Evolutionary conservation across 495 filamentous ascomycete species (phyloP), one percentile per base, ranked within the genome.

Genomic region (Geoglossum glabrum): DNA sequence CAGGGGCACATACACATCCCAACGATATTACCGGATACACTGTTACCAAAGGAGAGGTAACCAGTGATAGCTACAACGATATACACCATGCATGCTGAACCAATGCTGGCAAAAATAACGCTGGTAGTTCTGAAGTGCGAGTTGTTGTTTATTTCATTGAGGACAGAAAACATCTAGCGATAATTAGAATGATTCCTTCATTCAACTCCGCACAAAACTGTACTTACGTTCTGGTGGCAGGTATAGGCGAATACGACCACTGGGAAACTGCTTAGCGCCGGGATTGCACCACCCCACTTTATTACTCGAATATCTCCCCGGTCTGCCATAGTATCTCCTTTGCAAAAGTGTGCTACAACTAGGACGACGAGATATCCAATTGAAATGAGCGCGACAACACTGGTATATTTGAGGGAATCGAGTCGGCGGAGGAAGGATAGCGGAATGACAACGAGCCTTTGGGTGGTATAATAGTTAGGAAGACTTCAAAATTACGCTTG

Each of bases 191-290:
- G 30, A 54, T 31, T 3, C 30, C 50, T 1, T 3, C 11, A 27
- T 8, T 31, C 1, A 54, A 3, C 15, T 23, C 21, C 4, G 10
- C 3, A 10, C 3, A 19, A 19, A 45, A 21, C 17, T 45, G 3
- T 21, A 47, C 79, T 60, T 72, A 95, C 88, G 64, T 98, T 98
- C 63, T 98, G 92, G 69, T 98, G 92, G 66, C 93, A 98, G 4
- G 92, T 98, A 69, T 96, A 98, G 21, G 92, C 92, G 72, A 97
- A 98, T 9, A 98, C 87, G 58, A 96, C 87, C 45, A 98, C 86
- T 0, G 92, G 93, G 59, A 98, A 81, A 61, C 84, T 90, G 62
- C 85, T 84, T 43, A 98, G 76, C 1, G 82, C 80, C 23, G 84
- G 78, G 38, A 94, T 75, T 17, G 84, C 74, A 0, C 92, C 88